These are phyloP conservation scores for Fraxinus floribunda DNA, from an alignment of 305 asterid genomes.

Conservation along the genomic window DNA sequence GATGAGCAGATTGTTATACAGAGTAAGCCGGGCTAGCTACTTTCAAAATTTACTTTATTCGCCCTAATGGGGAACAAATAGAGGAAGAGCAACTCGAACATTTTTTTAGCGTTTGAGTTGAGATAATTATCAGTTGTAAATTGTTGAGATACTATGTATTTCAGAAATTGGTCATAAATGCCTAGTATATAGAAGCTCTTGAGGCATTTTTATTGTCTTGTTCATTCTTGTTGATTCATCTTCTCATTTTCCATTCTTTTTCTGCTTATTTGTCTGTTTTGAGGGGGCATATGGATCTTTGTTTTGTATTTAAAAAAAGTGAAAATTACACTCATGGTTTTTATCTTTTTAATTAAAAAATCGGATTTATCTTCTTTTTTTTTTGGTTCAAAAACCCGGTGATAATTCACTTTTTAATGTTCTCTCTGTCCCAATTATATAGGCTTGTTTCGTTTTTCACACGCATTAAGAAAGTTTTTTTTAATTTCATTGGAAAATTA, in stretches of 20 bases:
- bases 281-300: not conserved
- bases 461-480: no score
- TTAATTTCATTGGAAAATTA: no score
- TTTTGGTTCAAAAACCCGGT: not conserved
- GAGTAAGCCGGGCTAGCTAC: constrained; percentile 20
- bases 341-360: not conserved
- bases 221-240: not conserved
- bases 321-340: not conserved
- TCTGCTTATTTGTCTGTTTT: not conserved
- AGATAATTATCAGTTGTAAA: constrained; percentile 37
- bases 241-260: not conserved
- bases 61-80: constrained; percentile 27
- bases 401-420: not conserved
- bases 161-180: constrained; percentile 22
- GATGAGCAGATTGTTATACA: constrained; percentile 27
- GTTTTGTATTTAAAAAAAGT: not conserved
- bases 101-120: constrained; percentile 43
- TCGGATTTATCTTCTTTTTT: not conserved
- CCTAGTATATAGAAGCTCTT: constrained; percentile 14
- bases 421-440: no score
- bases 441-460: no score
- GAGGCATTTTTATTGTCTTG: not conserved
- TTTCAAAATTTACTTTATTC: constrained; percentile 24
- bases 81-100: constrained; percentile 40
- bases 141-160: constrained; percentile 35